phyloP scores from a whole-genome alignment of 768 basidiomycete species.

The Boletus pseudo-olivaceus region DNA sequence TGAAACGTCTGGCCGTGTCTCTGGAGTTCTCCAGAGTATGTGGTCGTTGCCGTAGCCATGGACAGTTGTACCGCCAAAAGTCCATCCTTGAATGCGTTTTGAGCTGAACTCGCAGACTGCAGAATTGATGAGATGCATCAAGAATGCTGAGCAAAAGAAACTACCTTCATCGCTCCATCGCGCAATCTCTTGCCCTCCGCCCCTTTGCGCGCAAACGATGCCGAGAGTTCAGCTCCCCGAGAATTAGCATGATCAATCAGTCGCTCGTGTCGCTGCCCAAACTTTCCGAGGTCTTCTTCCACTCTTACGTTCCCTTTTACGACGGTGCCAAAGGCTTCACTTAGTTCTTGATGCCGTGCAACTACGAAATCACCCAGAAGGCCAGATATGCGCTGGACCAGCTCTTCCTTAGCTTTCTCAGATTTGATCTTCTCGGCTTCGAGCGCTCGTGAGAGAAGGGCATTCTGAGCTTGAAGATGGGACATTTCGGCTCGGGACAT shows the following conservation, averaged over 20 bases:
- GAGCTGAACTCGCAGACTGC: conserved; percentile 42
- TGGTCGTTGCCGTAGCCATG: conserved; percentile 44
- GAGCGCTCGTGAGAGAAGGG: conserved; percentile 54
- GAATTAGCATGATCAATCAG: conserved; percentile 40
- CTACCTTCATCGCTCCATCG: conserved; percentile 60
- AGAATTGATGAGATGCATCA: conserved; percentile 11
- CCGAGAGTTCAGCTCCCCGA: conserved; percentile 41
- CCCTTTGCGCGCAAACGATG: conserved; percentile 42
- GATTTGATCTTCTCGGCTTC: conserved; percentile 64
- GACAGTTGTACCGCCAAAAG: conserved; percentile 44
- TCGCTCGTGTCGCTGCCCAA: conserved; percentile 47
- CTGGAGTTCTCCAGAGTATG: conserved; percentile 52
- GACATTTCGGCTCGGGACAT: conserved; percentile 51
- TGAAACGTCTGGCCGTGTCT: conserved; percentile 44
- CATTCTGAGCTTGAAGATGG: conserved; percentile 70
- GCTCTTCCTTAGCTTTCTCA: conserved; percentile 64
- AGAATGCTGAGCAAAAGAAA: not conserved
- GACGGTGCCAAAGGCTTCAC: conserved; percentile 52
- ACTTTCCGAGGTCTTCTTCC: conserved; percentile 46
- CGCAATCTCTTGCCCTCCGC: conserved; percentile 52
- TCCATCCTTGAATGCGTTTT: conserved; percentile 39
- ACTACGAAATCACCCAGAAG: conserved; percentile 69
- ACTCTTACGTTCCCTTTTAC: conserved; percentile 54
- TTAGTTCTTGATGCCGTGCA: conserved; percentile 63
- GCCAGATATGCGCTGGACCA: conserved; percentile 71